Evolutionary conservation across 352 stramenopile genomes (phyloP), one percentile per base, ranked within the genome.

Genomic region (Globisporangium uncinulatum): DNA sequence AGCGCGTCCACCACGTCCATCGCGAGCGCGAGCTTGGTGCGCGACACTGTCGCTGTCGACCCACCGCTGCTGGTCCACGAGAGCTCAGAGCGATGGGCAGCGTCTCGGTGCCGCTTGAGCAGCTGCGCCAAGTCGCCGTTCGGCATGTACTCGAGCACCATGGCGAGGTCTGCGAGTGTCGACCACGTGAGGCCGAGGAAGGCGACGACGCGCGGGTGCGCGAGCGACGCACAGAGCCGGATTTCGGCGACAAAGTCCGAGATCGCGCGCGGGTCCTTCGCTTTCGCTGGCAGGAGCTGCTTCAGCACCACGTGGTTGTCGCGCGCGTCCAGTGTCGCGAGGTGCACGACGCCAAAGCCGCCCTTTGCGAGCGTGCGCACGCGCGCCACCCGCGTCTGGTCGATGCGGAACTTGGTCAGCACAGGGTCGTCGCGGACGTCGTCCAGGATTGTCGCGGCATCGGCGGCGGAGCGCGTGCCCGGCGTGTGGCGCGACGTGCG

Each of bases 401-500:
- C 52, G 36, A 89, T 74, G 20, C 79, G 74, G n/a, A 73, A 71
- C 20, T 68, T 57, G 20, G 68, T 59, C 37, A 89, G 73, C 34
- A 71, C 70, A 0, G 67, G 47, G 29, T 87, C 76, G 15, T 69
- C 73, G 37, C 79, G 75, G 8, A 87, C 70, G 31, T 89, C 76
- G 46, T 86, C 65, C 1, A 66, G 57, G 14, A 79, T 39, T n/a
- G 59, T 66, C 15, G 63, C 57, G 4, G 63, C 63, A 24, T 57
- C 48, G 36, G 64, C 57, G 19, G 44, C 39, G n/a, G 43, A 54
- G 45, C 15, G 4, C 5, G 31, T 54, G 14, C 24, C 20, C 11
- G 50, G 44, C n/a, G 44, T 67, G 29, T 48, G 54, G 41, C 41
- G 47, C 20, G 48, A 49, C 10, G 51, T 58, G 31, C 55, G 44